phyloP scores from a whole-genome alignment of 2,329 filamentous ascomycete genomes.

The Colletotrichum lentis region DNA sequence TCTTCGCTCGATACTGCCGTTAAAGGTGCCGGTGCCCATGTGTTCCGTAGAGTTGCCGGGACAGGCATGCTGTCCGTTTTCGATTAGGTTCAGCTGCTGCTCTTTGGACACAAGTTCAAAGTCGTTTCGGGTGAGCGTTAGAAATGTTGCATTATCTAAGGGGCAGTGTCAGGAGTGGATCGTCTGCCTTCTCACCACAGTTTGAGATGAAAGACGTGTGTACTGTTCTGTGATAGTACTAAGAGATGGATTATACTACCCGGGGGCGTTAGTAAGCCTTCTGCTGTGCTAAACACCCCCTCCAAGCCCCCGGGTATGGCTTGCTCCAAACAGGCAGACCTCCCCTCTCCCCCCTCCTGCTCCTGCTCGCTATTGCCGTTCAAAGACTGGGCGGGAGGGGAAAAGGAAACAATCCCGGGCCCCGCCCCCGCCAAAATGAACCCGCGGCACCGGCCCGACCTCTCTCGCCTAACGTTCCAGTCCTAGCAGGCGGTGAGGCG shows the following conservation, averaged over 20 bases:
- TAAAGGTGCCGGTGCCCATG: constrained; percentile 99
- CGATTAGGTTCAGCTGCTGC: neutral
- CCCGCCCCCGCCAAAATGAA: neutral
- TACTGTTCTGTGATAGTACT: no score
- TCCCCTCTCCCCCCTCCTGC: no score
- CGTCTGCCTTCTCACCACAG: neutral
- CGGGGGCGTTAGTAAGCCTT: no score
- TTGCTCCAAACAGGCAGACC: no score
- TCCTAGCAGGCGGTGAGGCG: constrained; percentile 23
- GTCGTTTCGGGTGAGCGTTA: neutral
- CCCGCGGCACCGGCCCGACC: constrained; percentile 25
- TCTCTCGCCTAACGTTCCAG: neutral
- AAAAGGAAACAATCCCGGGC: neutral
- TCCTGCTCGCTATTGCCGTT: no score
- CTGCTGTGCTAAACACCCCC: no score
- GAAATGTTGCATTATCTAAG: neutral
- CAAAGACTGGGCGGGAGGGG: no score
- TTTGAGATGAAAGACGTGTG: neutral
- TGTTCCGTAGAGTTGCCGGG: constrained; percentile 48
- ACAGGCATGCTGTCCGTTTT: neutral
- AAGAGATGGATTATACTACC: no score
- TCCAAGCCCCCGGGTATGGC: no score
- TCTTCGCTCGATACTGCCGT: constrained; percentile 96
- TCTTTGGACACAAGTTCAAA: neutral
- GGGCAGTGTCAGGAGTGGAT: neutral